Conservation (phyloP, 2,329 filamentous ascomycete genomes). For the Pyricularia sp. region DNA sequence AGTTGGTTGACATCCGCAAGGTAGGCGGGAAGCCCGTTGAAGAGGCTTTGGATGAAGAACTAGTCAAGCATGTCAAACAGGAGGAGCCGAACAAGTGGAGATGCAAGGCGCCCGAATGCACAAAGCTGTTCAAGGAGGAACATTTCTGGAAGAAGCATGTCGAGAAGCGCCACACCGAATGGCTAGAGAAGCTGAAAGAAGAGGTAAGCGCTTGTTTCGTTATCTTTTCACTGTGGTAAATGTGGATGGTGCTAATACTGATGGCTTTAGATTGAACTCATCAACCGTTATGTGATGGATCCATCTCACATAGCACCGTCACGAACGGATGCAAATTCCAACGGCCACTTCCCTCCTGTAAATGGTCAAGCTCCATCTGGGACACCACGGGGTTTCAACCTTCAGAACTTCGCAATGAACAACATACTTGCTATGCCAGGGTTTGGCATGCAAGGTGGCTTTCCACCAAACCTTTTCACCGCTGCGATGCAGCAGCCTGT, state of each 20-base stretch:
- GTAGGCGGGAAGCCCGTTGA: slow-evolving; percentile 79
- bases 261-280: slow-evolving; percentile 56
- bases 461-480: slow-evolving; percentile 38
- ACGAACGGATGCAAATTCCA: slow-evolving; percentile 84
- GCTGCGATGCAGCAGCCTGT: slow-evolving; percentile 28
- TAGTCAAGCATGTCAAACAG: slow-evolving; percentile 82
- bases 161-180: slow-evolving; percentile 87
- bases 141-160: slow-evolving; percentile 98
- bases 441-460: slow-evolving; percentile 36
- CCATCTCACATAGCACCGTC: slow-evolving; percentile 90
- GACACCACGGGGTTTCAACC: slow-evolving; percentile 83
- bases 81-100: slow-evolving; percentile 96
- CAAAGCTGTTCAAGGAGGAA: slow-evolving; percentile 93
- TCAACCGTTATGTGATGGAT: slow-evolving; percentile 90
- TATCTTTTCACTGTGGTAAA: neutral
- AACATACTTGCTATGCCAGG: slow-evolving; percentile 44
- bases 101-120: slow-evolving; percentile 91
- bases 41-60: slow-evolving; percentile 75
- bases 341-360: slow-evolving; percentile 80
- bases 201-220: slow-evolving; percentile 48
- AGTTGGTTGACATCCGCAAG: slow-evolving; percentile 75
- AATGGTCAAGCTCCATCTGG: slow-evolving; percentile 66
- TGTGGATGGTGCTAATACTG: neutral
- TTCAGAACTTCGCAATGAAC: slow-evolving; percentile 56
- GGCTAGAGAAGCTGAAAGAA: slow-evolving; percentile 64